A percentile compares a stretch with the other conserved stretches of the same genome.
Evolutionary conservation across 1,284 basidiomycete species (phyloP).

Genomic region (Marasmius fiardii): DNA sequence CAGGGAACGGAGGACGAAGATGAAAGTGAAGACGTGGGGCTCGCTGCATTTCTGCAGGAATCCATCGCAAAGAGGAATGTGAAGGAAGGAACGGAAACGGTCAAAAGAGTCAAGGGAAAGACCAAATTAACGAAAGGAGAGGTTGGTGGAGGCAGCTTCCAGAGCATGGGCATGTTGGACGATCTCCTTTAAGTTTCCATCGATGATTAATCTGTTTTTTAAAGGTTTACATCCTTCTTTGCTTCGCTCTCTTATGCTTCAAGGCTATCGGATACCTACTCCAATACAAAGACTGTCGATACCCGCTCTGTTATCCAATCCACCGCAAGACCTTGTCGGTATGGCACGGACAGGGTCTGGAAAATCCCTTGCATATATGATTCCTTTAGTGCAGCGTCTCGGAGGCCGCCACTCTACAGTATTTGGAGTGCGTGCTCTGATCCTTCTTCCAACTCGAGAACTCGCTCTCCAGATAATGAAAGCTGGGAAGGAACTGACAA

Average conservation of each 20-base stretch:
- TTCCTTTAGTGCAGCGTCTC: slow-evolving; percentile 88
- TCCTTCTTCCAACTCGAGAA: slow-evolving; percentile 92
- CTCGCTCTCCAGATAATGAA: slow-evolving; percentile 92
- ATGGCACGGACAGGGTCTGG: slow-evolving; percentile 99
- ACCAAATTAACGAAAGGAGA: slow-evolving; percentile 65
- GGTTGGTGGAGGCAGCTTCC: slow-evolving; percentile 81
- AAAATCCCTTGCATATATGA: slow-evolving; percentile 95
- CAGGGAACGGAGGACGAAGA: slow-evolving; percentile 22
- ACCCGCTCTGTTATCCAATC: slow-evolving; percentile 79
- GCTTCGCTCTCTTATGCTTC: slow-evolving; percentile 83
- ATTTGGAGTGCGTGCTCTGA: slow-evolving; percentile 86
- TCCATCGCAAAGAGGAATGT: slow-evolving; percentile 66
- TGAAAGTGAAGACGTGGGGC: slow-evolving; percentile 53
- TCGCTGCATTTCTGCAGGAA: slow-evolving; percentile 57
- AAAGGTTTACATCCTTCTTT: slow-evolving; percentile 84
- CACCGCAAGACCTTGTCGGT: slow-evolving; percentile 93
- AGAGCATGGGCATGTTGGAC: slow-evolving; percentile 72
- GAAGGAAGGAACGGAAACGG: slow-evolving; percentile 64
- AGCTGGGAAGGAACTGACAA: slow-evolving; percentile 90
- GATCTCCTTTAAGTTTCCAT: slow-evolving; percentile 2
- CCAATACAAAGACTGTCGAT: slow-evolving; percentile 94
- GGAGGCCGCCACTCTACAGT: slow-evolving; percentile 76
- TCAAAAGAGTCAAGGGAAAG: slow-evolving; percentile 72
- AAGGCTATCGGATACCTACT: slow-evolving; percentile 94
- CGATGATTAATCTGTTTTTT: not conserved